A percentile compares a stretch with the other conserved stretches of the same genome.
phyloP scores from a whole-genome alignment of 2,329 filamentous ascomycete species.

The Penicillium rolfsii region DNA sequence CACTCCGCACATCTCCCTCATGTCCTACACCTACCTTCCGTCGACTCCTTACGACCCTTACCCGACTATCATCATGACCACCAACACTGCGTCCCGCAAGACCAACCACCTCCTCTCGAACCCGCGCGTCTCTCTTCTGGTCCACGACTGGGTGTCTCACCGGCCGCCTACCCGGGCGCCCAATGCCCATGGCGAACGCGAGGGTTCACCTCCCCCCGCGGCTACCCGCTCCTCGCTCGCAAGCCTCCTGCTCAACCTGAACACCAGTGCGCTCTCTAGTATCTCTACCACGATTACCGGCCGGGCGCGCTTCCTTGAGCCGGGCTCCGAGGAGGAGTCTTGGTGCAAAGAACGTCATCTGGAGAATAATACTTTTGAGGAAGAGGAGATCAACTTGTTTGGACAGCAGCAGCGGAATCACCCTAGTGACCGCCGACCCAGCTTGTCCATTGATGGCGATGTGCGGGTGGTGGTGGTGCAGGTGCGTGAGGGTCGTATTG shows the following conservation, averaged over 20 bases:
- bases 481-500: conserved; percentile 82
- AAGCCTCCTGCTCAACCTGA: conserved; percentile 83
- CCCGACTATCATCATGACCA: conserved; percentile 97
- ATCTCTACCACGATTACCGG: conserved; percentile 95
- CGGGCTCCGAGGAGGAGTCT: conserved; percentile 76
- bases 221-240: conserved; percentile 73
- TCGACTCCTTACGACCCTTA: conserved; percentile 67
- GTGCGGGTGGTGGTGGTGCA: conserved; percentile 85
- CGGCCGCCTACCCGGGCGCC: conserved; percentile 74
- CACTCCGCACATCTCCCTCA: conserved; percentile 88
- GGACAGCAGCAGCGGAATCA: conserved; percentile 40
- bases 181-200: conserved; percentile 57
- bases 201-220: conserved; percentile 66
- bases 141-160: conserved; percentile 97
- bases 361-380: conserved; percentile 86
- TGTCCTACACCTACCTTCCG: conserved; percentile 98
- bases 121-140: conserved; percentile 86
- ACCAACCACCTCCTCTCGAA: conserved; percentile 81
- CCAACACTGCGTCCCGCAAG: conserved; percentile 70
- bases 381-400: conserved; percentile 55
- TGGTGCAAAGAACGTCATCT: conserved; percentile 84
- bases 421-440: conserved; percentile 41
- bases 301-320: conserved; percentile 71
- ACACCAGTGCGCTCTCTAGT: conserved; percentile 81
- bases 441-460: conserved; percentile 73